These are phyloP conservation scores for Boletus bicolor DNA, from an alignment of 768 basidiomycete species.

Conservation along the genomic window DNA sequence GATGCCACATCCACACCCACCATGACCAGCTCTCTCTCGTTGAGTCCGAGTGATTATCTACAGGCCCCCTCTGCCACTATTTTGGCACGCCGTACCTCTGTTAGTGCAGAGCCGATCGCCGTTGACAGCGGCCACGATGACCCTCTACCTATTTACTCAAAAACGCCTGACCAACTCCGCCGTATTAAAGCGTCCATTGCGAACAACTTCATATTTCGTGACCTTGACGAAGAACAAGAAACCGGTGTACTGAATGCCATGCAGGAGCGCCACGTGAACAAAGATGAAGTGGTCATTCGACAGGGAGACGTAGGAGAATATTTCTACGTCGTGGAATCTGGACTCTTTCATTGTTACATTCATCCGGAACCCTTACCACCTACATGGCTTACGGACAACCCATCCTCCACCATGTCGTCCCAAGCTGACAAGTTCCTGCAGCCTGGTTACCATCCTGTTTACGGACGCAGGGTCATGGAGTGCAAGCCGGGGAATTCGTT, in stretches of 20 bases:
- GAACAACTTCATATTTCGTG: constrained; percentile 91
- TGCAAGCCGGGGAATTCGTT: constrained; percentile 85
- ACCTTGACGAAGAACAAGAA: constrained; percentile 95
- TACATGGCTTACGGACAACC: constrained; percentile 49
- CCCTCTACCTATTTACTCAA: constrained; percentile 71
- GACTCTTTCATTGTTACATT: constrained; percentile 80
- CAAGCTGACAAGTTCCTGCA: constrained; percentile 56
- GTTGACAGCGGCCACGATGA: constrained; percentile 66
- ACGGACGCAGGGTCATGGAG: constrained; percentile 80
- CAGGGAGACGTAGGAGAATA: constrained; percentile 97
- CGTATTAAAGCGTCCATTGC: constrained; percentile 86
- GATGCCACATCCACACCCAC: constrained; percentile 44
- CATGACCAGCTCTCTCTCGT: constrained; percentile 38
- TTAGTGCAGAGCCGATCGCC: constrained; percentile 94
- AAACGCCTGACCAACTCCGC: constrained; percentile 78
- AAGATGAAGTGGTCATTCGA: constrained; percentile 87
- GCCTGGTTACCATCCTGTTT: constrained; percentile 63
- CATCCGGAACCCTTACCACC: constrained; percentile 64
- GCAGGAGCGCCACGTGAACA: constrained; percentile 73
- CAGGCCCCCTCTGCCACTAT: constrained; percentile 72
- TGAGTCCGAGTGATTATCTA: constrained; percentile 60
- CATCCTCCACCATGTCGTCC: constrained; percentile 35
- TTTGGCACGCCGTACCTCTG: constrained; percentile 88
- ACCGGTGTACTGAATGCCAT: constrained; percentile 91
- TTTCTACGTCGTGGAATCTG: constrained; percentile 95